Percentiles rank a stretch among this genome's conserved stretches.
phyloP scores from a whole-genome alignment of 768 basidiomycete genomes.

The Mycena latifolia region DNA sequence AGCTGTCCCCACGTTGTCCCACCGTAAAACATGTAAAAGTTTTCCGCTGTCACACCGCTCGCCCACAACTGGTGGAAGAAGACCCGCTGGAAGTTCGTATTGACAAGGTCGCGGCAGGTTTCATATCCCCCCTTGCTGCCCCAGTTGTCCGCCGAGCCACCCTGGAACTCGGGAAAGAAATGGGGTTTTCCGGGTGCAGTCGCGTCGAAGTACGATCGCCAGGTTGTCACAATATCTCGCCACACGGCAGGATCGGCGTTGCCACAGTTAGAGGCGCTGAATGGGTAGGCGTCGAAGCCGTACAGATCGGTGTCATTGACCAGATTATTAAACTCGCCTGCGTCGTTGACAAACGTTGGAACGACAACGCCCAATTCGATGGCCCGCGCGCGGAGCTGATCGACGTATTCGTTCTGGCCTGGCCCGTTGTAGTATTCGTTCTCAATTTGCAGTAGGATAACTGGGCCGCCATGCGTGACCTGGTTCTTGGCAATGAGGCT shows the following conservation, averaged over 20 bases:
- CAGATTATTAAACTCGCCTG: slow-evolving; percentile 52
- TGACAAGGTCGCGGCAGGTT: slow-evolving; percentile 61
- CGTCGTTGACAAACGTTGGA: slow-evolving; percentile 69
- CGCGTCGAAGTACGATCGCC: slow-evolving; percentile 25
- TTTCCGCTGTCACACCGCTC: slow-evolving; percentile 67
- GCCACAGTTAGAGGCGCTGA: slow-evolving; percentile 59
- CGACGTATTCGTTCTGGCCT: slow-evolving; percentile 57
- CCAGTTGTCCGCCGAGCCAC: slow-evolving; percentile 70
- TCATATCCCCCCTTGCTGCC: slow-evolving; percentile 55
- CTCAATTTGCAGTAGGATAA: slow-evolving; percentile 53
- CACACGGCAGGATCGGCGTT: slow-evolving; percentile 65
- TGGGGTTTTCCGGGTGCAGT: slow-evolving; percentile 28
- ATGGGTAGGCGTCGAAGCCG: slow-evolving; percentile 64
- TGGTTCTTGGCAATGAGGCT: slow-evolving; percentile 57
- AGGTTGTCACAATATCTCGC: slow-evolving; percentile 41
- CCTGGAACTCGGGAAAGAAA: slow-evolving; percentile 54
- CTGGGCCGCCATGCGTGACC: slow-evolving; percentile 64
- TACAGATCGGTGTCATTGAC: slow-evolving; percentile 66
- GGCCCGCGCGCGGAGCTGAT: slow-evolving; percentile 54
- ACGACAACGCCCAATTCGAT: slow-evolving; percentile 56
- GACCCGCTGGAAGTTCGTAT: slow-evolving; percentile 64
- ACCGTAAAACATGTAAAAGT: slow-evolving; percentile 70
- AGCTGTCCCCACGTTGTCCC: slow-evolving; percentile 33
- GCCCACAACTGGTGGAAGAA: slow-evolving; percentile 71
- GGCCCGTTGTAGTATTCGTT: slow-evolving; percentile 65